Evolutionary conservation across 2,329 filamentous ascomycete genomes (phyloP), one percentile per base, ranked within the genome.

Genomic region (Pseudovirgaria hyperparasitica): DNA sequence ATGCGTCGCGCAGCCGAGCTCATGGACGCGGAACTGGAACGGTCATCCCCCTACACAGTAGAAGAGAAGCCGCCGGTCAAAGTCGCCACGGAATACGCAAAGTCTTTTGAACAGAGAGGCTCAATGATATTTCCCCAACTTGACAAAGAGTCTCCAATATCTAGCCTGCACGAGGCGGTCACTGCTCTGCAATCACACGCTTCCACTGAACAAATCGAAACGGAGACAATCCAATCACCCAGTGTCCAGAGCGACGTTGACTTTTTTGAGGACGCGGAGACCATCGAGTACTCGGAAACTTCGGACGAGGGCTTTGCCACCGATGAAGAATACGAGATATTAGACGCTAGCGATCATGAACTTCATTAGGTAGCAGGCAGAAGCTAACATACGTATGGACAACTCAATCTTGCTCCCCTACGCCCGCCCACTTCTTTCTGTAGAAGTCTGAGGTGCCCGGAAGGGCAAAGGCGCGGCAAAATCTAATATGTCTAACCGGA

Each of bases 91-190:
- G 24, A 6, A 9, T 32, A 34, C 21, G 16, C 22, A 3, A 32
- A 38, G 26, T 31, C 40, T 24, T 25, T 37, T 26, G 25, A 46
- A 24, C 39, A 48, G 30, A 37, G 43, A 23, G 82, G 76, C 56
- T 73, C 76, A 43, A 94, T 96, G 85, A 86, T 96, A 49, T 96
- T 96, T 70, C 90, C 90, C 34, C 92, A 81, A 55, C 70, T 96
- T 20, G 85, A 93, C 42, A 93, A 92, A 60, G 90, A 96, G 58
- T 92, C 85, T 7, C 84, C 86, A 2, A 65, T 72, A 23, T 67
- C 77, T 12, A 92, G 84, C 58, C 70, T 80, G n/a, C 75, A 92
- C 42, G 65, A 82, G 48, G 63, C 67, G n/a, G 53, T 50, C 22
- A 42, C 44, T 15, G 26, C 34, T 9, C 34, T 30, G n/a, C 38